Conservation (phyloP, 441 rosid species). For the Kokia cookei region DNA sequence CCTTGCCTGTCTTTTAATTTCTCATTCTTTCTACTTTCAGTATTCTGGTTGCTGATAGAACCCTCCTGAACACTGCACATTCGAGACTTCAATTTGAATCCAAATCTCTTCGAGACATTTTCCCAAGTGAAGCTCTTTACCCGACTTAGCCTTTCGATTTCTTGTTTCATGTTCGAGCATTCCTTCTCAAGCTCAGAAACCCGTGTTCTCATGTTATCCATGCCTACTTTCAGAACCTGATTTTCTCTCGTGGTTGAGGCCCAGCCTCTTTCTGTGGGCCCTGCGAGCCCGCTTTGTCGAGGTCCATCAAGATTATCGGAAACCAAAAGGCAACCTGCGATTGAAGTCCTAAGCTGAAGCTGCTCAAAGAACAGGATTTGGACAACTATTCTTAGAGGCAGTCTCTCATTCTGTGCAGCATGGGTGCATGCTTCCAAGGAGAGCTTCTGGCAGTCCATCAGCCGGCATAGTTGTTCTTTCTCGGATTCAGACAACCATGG, state of each 20-base stretch:
- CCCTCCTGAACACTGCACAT: constrained; percentile 96
- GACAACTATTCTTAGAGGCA: constrained; percentile 78
- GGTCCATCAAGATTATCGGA: constrained; percentile 93
- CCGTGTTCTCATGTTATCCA: constrained; percentile 92
- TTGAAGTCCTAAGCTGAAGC: constrained; percentile 94
- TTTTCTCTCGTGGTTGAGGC: constrained; percentile 86
- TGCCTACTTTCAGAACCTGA: constrained; percentile 90
- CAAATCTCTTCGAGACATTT: constrained; percentile 72
- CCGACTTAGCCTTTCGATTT: constrained; percentile 85
- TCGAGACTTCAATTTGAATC: constrained; percentile 86
- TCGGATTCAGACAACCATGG: constrained; percentile 89
- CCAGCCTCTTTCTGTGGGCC: constrained; percentile 89
- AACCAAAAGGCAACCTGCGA: constrained; percentile 90
- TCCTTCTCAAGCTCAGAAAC: constrained; percentile 93
- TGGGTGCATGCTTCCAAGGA: constrained; percentile 99
- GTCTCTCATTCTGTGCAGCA: constrained; percentile 93
- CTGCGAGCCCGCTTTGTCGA: constrained; percentile 70
- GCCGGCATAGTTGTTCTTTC: constrained; percentile 81
- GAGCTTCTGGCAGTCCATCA: constrained; percentile 96
- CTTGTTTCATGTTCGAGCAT: constrained; percentile 86
- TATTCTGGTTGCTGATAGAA: constrained; percentile 67
- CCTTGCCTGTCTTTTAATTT: constrained; percentile 54
- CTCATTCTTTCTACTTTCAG: constrained; percentile 42
- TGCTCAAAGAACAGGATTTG: constrained; percentile 98
- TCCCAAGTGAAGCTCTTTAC: constrained; percentile 57